Evolutionary conservation across 345 rosid species (phyloP), one percentile per base, ranked within the genome.

Genomic region (Firmiana major): DNA sequence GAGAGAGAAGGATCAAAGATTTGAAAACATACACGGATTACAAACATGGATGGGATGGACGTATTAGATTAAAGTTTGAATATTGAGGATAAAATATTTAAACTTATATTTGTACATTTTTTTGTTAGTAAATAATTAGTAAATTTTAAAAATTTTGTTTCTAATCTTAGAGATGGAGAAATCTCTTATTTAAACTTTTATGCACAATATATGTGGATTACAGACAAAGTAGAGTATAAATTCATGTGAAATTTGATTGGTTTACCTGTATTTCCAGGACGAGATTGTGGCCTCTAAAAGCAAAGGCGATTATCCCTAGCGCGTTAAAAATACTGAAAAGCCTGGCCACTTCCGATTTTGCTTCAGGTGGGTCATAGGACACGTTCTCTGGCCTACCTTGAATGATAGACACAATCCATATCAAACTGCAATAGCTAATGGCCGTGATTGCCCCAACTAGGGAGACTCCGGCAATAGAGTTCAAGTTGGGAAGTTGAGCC

Each of bases 281-380:
- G 22, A 87, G 86, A 78, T 90, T 88, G 75, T 90, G 94, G 59
- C 94, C 92, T 82, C 94, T 81, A 54, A 90, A 90, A 72, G 90
- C 90, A 7, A 88, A 87, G 45, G 87, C 90, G 5, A 90, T 81
- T 5, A 88, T 81, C 1, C 94, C 94, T 40, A 90, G 55, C 1
- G 89, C 86, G 63, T 86, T 88, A 17, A 90, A 78, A 58, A 76
- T 36, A 36, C 64, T 19, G 64, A 75, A 87, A 22, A 81, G 8
- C 48, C 71, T 67, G 28, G 81, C 82, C 19, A 65, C 6, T 10
- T 64, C 75, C 1, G 86, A 85, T 34, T 66, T 78, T 2, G 78
- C 43, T 76, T 77, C 55, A 17, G 68, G 70, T 6, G 71, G 79
- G 19, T 79, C 83, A 26, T 88, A 79, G 16, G 90, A 85, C 3